A percentile compares a stretch with the other conserved stretches of the same genome.
Evolutionary conservation across 176 grass and related monocot species (phyloP).

Genomic region (Aegilops speltoides): DNA sequence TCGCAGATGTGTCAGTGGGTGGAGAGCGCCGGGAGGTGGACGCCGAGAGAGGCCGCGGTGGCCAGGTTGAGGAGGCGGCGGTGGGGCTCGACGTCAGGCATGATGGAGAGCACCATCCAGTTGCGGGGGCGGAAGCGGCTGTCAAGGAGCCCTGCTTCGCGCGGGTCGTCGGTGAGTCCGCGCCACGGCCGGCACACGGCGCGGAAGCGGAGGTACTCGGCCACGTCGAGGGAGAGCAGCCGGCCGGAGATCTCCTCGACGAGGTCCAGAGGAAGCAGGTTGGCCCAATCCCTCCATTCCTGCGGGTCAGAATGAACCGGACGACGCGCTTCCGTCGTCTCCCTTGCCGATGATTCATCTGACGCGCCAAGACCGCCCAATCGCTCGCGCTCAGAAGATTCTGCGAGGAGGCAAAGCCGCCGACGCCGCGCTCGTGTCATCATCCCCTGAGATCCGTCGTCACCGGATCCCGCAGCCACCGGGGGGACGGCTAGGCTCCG

Average conservation of each 20-base stretch:
- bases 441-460: not conserved
- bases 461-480: not conserved
- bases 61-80: not conserved
- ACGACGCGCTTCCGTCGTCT: too few relatives aligned
- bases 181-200: too few relatives aligned
- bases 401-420: not conserved
- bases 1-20: too few relatives aligned
- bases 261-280: not conserved
- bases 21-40: too few relatives aligned
- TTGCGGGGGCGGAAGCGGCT: not conserved
- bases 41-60: too few relatives aligned
- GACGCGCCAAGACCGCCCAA: too few relatives aligned
- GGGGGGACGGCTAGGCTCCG: not conserved
- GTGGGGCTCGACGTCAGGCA: not conserved
- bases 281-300: not conserved
- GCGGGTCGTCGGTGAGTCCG: too few relatives aligned
- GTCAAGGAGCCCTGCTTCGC: not conserved
- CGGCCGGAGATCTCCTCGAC: not conserved
- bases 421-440: not conserved
- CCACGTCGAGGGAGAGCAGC: too few relatives aligned
- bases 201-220: too few relatives aligned
- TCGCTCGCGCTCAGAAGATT: too few relatives aligned
- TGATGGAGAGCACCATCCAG: not conserved
- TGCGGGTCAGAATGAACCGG: too few relatives aligned
- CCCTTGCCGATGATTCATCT: too few relatives aligned